phyloP scores from a whole-genome alignment of 164 flowering plant species.

The Chimonanthus salicifolius region DNA sequence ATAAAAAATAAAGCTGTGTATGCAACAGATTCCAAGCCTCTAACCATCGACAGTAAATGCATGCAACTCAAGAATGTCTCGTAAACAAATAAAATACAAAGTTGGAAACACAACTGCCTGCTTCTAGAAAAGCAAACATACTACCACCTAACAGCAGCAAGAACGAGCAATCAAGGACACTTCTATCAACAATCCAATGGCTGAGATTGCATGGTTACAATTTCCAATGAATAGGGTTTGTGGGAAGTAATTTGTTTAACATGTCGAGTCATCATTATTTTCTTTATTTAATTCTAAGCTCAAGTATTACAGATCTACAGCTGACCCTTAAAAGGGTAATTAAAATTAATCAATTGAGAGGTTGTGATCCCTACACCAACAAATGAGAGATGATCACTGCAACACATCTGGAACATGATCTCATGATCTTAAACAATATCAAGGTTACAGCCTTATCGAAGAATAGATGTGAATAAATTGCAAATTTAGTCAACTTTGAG shows the following conservation, averaged over 20 bases:
- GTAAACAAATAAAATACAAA: conserved; percentile 2
- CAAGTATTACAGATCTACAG: conserved; percentile 29
- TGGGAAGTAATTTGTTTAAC: background rate
- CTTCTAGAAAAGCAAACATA: conserved; percentile 12
- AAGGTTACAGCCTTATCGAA: background rate
- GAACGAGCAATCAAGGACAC: background rate
- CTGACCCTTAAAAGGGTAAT: conserved; percentile 64
- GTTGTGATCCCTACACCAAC: conserved; percentile 53
- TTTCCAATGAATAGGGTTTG: conserved; percentile 5
- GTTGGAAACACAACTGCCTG: conserved; percentile 6
- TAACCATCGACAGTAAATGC: conserved; percentile 18
- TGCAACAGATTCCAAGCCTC: conserved; percentile 10
- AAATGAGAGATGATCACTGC: background rate
- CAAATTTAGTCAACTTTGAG: background rate
- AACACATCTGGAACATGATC: background rate
- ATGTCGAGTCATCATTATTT: background rate
- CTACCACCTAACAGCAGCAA: conserved; percentile 12
- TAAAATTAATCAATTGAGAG: conserved; percentile 59
- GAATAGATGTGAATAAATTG: too few relatives aligned
- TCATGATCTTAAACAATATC: background rate
- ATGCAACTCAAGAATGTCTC: conserved; percentile 22
- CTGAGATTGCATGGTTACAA: background rate
- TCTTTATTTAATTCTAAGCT: background rate
- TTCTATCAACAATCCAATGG: conserved; percentile 7
- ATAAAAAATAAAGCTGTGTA: too few relatives aligned